Percentiles rank a stretch among this genome's conserved stretches.
Conservation (phyloP, 306 rosid genomes). For the Inga oerstediana region DNA sequence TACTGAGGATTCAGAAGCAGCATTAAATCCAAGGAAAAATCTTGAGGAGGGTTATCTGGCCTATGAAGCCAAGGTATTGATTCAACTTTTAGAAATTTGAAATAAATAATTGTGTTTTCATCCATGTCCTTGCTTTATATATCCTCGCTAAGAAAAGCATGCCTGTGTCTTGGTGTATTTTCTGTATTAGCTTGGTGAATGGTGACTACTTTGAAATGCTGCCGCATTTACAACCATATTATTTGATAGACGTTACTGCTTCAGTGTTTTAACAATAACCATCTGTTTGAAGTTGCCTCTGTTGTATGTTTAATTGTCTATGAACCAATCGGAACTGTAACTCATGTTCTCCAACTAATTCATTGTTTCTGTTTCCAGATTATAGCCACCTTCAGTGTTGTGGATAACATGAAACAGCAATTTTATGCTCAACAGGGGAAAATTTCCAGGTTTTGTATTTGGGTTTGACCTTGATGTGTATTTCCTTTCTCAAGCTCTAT, state of each 20-base stretch:
- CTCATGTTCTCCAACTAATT: constrained; percentile 6
- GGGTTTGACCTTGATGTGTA: neutral
- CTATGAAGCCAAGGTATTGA: constrained; percentile 80
- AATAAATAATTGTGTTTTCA: constrained; percentile 17
- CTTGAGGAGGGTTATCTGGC: constrained; percentile 93
- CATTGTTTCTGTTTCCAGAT: constrained; percentile 61
- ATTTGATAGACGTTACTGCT: constrained; percentile 1
- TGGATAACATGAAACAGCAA: constrained; percentile 93
- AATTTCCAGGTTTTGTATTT: constrained; percentile 61
- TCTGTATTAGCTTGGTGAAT: constrained; percentile 10
- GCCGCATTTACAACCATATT: neutral
- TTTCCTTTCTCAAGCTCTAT: constrained; percentile 25
- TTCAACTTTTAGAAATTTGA: constrained; percentile 14
- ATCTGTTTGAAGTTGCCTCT: constrained; percentile 11
- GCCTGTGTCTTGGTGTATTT: constrained; percentile 21
- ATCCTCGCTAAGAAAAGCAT: constrained; percentile 13
- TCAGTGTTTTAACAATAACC: neutral
- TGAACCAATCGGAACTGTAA: neutral
- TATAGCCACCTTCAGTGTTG: constrained; percentile 92
- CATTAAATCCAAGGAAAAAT: constrained; percentile 72
- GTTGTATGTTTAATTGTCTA: constrained; percentile 24
- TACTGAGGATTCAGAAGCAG: constrained; percentile 55
- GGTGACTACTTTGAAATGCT: constrained; percentile 23
- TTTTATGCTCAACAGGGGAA: constrained; percentile 68
- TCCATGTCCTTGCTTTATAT: neutral